Percentiles rank a stretch among this genome's conserved stretches.
phyloP scores from a whole-genome alignment of 148 eudicot species.

The Vaccinium corymbosum region DNA sequence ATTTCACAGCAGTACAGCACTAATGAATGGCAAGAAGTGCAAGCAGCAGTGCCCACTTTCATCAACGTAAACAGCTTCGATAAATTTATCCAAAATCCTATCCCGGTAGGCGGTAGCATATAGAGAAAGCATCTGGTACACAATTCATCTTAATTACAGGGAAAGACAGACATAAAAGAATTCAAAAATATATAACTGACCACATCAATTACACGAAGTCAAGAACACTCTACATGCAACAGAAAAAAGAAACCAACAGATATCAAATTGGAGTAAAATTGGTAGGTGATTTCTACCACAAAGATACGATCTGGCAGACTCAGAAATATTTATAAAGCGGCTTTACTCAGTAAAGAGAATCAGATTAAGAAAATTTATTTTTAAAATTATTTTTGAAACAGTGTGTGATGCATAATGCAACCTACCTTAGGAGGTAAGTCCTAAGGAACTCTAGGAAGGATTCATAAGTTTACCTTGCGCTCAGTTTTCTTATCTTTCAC shows the following conservation, averaged over 20 bases:
- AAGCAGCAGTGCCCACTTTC: not conserved
- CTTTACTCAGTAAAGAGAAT: too few species aligned
- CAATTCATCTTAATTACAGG: not conserved
- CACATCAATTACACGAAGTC: not conserved
- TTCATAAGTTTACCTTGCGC: not conserved
- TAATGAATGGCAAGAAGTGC: not conserved
- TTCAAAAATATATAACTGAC: not conserved
- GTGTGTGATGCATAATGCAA: not conserved
- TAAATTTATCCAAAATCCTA: slow-evolving; percentile 9
- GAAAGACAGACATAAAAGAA: not conserved
- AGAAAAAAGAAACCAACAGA: not conserved
- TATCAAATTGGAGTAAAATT: not conserved
- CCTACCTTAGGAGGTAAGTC: slow-evolving; percentile 1
- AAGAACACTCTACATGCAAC: not conserved
- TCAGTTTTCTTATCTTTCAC: not conserved
- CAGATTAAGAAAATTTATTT: too few species aligned
- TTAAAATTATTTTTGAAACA: too few species aligned
- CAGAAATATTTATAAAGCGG: too few species aligned
- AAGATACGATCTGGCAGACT: not conserved
- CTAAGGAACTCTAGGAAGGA: not conserved
- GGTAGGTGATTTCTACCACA: not conserved
- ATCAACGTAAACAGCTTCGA: not conserved
- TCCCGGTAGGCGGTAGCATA: not conserved
- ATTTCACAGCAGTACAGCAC: not conserved
- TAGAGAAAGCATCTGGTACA: not conserved